Base-by-base conservation (phyloP, 2,329 filamentous ascomycete genomes). In the Myriosclerotinia duriaeana region DNA sequence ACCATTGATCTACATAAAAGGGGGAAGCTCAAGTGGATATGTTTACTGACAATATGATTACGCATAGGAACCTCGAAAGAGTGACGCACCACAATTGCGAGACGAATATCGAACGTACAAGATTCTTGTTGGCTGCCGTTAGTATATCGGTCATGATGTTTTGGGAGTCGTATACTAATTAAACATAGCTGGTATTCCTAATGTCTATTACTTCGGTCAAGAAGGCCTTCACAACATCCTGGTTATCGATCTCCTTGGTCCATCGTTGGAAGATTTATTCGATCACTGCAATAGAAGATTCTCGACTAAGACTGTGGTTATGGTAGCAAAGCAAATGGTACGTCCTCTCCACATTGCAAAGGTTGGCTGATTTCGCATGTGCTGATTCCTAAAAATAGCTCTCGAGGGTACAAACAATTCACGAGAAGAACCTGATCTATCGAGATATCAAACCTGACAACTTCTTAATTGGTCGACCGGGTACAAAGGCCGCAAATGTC, bases 41-140 rank as follows among this genome's bases (percentile, higher is more conserved):
- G 9, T 42, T 63, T 48, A 54, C 64, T 62, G 50, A 65, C 34
- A 42, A 20, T 38, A 2, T 55, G 2, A 48, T 63, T 30, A 42
- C 38, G 40, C 54, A 48, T 73, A 96, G 92, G 95, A 99, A 89
- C 95, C 95, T 68, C 87, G 95, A 74, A 99, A 99, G 84, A 98
- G 94, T 80, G 95, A 99, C 82, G 95, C 95, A 78, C 95, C 95
- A 67, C 95, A 99, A 79, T 82, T 99, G 72, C 90, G 95, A 79
- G 95, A 99, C 85, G 95, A 99, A 79, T 99, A 99, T 80, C 88
- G 95, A 76, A 99, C 95, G 68, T 99, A 99, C 84, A 99, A 99
- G 85, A 98, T 99, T 75, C 87, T 99, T 73, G 95, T 98, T 72
- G 95, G 95, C 78, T 99, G 95, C 84, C 94, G 95, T 99, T 83